Percentiles rank a stretch among this genome's conserved stretches.
These are phyloP conservation scores for Xanthoparmelia taractica DNA, from an alignment of 495 filamentous ascomycete genomes.

Conservation along the genomic window DNA sequence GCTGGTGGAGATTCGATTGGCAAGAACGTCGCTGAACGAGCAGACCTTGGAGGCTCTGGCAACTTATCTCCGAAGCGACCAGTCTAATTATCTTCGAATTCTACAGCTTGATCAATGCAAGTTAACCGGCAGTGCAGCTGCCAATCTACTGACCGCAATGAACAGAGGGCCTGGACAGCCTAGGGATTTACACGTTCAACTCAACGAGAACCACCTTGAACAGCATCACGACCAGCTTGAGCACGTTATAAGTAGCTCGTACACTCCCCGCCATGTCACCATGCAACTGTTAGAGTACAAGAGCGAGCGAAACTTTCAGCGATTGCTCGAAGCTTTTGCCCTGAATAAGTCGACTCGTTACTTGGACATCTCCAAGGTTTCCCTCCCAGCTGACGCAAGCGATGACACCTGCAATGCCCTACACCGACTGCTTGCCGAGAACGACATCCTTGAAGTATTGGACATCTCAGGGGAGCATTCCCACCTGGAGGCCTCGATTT, in stretches of 20 bases:
- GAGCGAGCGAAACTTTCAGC: slow-evolving; percentile 65
- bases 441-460: slow-evolving; percentile 66
- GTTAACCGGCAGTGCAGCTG: slow-evolving; percentile 68
- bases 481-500: slow-evolving; percentile 74
- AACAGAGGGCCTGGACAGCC: slow-evolving; percentile 39
- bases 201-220: slow-evolving; percentile 77
- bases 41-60: slow-evolving; percentile 52
- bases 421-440: slow-evolving; percentile 67
- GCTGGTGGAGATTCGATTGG: slow-evolving; percentile 66
- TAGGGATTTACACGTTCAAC: slow-evolving; percentile 64
- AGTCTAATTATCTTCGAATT: slow-evolving; percentile 57
- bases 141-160: slow-evolving; percentile 72
- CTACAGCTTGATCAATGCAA: slow-evolving; percentile 73
- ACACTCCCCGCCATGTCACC: slow-evolving; percentile 63
- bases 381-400: slow-evolving; percentile 70
- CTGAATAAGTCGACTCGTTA: slow-evolving; percentile 64
- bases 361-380: slow-evolving; percentile 83
- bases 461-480: slow-evolving; percentile 87
- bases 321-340: slow-evolving; percentile 60
- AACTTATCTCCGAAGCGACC: slow-evolving; percentile 53
- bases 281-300: slow-evolving; percentile 84
- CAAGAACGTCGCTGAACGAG: slow-evolving; percentile 53
- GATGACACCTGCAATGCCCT: slow-evolving; percentile 67
- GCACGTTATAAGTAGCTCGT: slow-evolving; percentile 53
- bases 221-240: slow-evolving; percentile 62